These are phyloP conservation scores for Xylaria acuta DNA, from an alignment of 495 filamentous ascomycete species.

Conservation along the genomic window DNA sequence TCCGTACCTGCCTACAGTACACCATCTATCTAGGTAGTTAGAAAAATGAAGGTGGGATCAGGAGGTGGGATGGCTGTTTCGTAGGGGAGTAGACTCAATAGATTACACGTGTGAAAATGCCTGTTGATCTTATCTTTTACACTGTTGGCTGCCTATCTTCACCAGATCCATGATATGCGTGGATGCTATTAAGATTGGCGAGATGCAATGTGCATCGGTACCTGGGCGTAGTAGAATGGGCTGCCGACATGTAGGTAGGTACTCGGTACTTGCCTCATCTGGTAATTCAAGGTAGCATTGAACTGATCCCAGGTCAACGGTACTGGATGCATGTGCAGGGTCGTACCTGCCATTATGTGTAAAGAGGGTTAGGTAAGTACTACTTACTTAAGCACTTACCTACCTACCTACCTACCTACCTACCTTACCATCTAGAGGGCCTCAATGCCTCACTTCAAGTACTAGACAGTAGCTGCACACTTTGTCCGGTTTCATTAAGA, in stretches of 20 bases:
- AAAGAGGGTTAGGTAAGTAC: background rate
- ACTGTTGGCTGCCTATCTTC: background rate
- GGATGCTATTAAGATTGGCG: slow-evolving; percentile 16
- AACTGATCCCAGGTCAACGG: background rate
- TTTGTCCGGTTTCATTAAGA: too few species aligned
- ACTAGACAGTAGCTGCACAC: too few species aligned
- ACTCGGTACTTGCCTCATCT: background rate
- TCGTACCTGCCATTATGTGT: background rate
- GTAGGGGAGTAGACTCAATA: background rate
- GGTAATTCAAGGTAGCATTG: background rate
- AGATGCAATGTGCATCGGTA: slow-evolving; percentile 3
- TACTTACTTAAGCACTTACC: too few species aligned
- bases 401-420: too few species aligned
- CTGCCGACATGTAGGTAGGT: background rate
- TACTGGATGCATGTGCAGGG: background rate
- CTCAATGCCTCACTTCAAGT: too few species aligned
- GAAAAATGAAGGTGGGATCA: background rate
- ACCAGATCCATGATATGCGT: background rate
- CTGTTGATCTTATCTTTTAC: background rate
- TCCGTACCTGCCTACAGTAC: background rate
- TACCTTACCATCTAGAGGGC: too few species aligned
- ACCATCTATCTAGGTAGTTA: background rate
- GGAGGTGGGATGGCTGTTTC: background rate
- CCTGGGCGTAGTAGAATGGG: too few species aligned
- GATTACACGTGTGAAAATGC: background rate